Base-by-base conservation (phyloP, 768 basidiomycete genomes). In the Cystofilobasidium ferigula region DNA sequence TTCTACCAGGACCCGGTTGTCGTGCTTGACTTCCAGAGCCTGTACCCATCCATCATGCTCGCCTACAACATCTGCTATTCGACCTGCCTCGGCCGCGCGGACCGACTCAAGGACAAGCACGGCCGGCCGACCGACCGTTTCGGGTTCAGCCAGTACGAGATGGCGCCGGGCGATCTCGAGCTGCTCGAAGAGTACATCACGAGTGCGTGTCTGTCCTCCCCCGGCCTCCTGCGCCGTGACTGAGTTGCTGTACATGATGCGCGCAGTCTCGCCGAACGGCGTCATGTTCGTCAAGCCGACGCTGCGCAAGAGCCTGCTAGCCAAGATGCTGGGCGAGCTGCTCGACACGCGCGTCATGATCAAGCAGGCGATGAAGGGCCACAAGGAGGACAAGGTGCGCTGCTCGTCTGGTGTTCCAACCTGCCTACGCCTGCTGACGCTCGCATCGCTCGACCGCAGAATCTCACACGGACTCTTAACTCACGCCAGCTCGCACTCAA, bases 41-140 rank as follows among this genome's bases (percentile, higher is more conserved):
- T 99, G 30, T 99, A 99, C 74, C 95, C 95, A 0, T 95, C 92
- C 0, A 80, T 97, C 67, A 98, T 98, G 94, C 94, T 98, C 71
- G 94, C 92, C 8, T 93, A 99, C 78, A 98, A 98, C 75, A 56
- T 62, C 36, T 91, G 89, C 72, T 93, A 91, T 74, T 97, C 93
- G 32, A 99, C 95, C 2, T 98, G 93, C 74, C 80, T 99, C 35
- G 95, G 95, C 13, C 84, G 93, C 16, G 80, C 89, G 43, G 79
- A 80, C n/a, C 80, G 85, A n/a, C 94, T 93, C 76, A 85, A 90
- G 74, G 92, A 87, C 12, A 81, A 82, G 32, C 85, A 87, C 74
- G 65, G 65, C 10, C 56, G 57, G 22, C 65, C 65, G 34, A 67
- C 65, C 14, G 65, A 67, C 53, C 94, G 94, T 75, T 82, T 98